Evolutionary conservation across 805 yeast species (phyloP), one percentile per base, ranked within the genome.

Genomic region (Saccharomycopsis javanensis): DNA sequence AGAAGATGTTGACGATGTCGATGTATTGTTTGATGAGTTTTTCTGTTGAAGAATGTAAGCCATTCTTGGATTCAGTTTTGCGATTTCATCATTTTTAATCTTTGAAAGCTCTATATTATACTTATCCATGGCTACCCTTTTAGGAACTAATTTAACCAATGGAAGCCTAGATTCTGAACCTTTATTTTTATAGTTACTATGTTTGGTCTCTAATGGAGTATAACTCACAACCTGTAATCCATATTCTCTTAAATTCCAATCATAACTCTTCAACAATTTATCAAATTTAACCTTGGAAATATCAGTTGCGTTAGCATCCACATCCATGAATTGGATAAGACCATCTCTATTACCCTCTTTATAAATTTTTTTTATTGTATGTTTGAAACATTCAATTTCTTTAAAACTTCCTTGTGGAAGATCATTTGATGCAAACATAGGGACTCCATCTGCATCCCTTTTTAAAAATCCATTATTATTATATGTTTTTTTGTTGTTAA

Each of bases 381-480:
- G 50, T n/a, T 55, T 58, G 18, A 58, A 50, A 37, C 60, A 58
- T 16, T 58, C 60, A 4, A 35, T 18, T 13, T 57, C 55, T 28
- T 55, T 34, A 31, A 52, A 55, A 23, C 53, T 50, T 11, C 55
- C 56, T 18, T 30, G 31, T 11, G 38, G 20, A 4, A 54, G 48
- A 28, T 45, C 48, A 42, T 25, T 20, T 5, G 28, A 16, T 10
- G 27, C 37, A 27, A 53, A 50, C 11, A 30, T 45, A 4, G 56
- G 56, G 13, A 53, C 51, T 28, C 38, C 48, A 23, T 42, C 53
- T 18, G 31, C n/a, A 3, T 8, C 34, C 30, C 34, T 52, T 51
- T 16, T 46, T 35, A 42, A 42, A n/a, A 18, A 42, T 8, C 46
- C 34, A 15, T 38, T 18, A 52, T 35, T 37, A 27, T 25, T 37